Evolutionary conservation across 768 basidiomycete genomes (phyloP).

Genomic region (Cystofilobasidium bisporidii): DNA sequence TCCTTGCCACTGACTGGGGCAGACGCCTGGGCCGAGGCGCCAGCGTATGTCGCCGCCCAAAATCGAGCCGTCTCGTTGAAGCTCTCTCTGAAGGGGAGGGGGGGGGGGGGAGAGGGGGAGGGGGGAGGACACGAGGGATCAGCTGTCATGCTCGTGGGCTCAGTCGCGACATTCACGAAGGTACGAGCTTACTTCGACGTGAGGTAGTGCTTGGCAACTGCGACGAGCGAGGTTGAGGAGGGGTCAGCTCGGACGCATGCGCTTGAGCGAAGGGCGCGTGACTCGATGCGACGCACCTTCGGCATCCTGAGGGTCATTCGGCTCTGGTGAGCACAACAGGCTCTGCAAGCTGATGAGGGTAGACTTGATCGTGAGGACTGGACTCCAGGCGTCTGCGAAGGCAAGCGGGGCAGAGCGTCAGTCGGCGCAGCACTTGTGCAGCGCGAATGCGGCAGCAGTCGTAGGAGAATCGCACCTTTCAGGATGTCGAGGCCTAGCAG

Average conservation of each 20-base stretch:
- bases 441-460: slow-evolving; percentile 12
- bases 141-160: too few relatives aligned
- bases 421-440: background rate
- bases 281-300: slow-evolving; percentile 50
- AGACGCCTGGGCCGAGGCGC: slow-evolving; percentile 50
- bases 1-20: slow-evolving; percentile 30
- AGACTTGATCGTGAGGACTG: slow-evolving; percentile 89
- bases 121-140: too few relatives aligned
- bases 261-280: too few relatives aligned
- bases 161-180: too few relatives aligned
- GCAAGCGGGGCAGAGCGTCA: background rate
- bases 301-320: slow-evolving; percentile 93
- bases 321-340: slow-evolving; percentile 84
- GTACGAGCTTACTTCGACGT: slow-evolving; percentile 65
- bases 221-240: too few relatives aligned
- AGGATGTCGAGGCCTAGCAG: slow-evolving; percentile 40
- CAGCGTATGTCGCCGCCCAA: slow-evolving; percentile 89
- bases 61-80: slow-evolving; percentile 89
- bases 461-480: slow-evolving; percentile 50
- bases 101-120: too few relatives aligned
- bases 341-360: slow-evolving; percentile 92
- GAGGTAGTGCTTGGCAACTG: slow-evolving; percentile 88
- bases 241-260: too few relatives aligned
- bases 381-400: slow-evolving; percentile 60
- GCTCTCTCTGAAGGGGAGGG: slow-evolving; percentile 52